Percentiles rank a stretch among this genome's conserved stretches.
These are phyloP conservation scores for Teratosphaeria zuluensis DNA, from an alignment of 2,329 filamentous ascomycete species.

Conservation along the genomic window DNA sequence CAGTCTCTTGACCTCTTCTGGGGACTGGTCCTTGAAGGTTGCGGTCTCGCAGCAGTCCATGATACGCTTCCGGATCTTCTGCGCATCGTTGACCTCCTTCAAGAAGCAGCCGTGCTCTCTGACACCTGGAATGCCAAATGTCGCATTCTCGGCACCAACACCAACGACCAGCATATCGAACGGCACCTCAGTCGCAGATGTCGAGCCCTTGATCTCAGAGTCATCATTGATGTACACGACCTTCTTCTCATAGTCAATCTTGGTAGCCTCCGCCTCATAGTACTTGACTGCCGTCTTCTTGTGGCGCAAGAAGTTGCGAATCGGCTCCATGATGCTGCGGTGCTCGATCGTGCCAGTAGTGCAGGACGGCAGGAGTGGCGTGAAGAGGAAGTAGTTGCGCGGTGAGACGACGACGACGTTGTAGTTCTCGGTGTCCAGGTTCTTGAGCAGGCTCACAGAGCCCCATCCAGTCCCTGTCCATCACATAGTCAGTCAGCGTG, in stretches of 20 bases:
- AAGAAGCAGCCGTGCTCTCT: slow-evolving; percentile 93
- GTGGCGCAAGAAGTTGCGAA: slow-evolving; percentile 88
- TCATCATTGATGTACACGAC: slow-evolving; percentile 83
- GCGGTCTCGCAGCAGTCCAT: slow-evolving; percentile 99
- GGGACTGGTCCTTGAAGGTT: slow-evolving; percentile 89
- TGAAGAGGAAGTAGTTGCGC: slow-evolving; percentile 99
- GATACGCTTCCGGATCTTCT: slow-evolving; percentile 93
- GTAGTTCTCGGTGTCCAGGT: slow-evolving; percentile 97
- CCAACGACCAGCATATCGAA: slow-evolving; percentile 98
- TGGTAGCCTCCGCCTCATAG: slow-evolving; percentile 95
- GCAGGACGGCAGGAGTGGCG: slow-evolving; percentile 90
- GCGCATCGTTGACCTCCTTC: slow-evolving; percentile 95
- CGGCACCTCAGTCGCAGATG: slow-evolving; percentile 74
- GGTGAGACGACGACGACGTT: slow-evolving; percentile 92
- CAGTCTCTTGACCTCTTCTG: slow-evolving; percentile 82
- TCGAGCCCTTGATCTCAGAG: slow-evolving; percentile 81
- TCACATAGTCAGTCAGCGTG: slow-evolving; percentile 7
- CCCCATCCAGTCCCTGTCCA: slow-evolving; percentile 84
- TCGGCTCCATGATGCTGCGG: slow-evolving; percentile 98
- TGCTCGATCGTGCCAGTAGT: slow-evolving; percentile 97
- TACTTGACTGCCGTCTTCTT: slow-evolving; percentile 90
- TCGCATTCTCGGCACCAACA: slow-evolving; percentile 96
- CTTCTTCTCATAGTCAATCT: slow-evolving; percentile 87
- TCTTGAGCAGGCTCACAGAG: slow-evolving; percentile 92
- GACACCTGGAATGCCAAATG: slow-evolving; percentile 92